These are phyloP conservation scores for Emergomyces orientalis DNA, from an alignment of 2,329 filamentous ascomycete genomes.

Conservation along the genomic window DNA sequence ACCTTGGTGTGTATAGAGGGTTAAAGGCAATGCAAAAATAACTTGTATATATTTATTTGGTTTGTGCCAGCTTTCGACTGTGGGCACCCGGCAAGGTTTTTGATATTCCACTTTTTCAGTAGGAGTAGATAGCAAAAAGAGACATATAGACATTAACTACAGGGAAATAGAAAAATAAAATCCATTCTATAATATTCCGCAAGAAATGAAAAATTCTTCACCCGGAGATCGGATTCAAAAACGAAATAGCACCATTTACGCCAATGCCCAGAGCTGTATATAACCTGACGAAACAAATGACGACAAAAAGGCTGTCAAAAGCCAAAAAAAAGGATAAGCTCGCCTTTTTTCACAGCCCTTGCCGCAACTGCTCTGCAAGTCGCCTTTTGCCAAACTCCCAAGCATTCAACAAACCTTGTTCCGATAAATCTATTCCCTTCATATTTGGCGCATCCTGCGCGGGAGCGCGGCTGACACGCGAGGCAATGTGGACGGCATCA, in stretches of 20 bases:
- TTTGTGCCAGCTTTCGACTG: not conserved
- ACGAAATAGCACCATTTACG: not conserved
- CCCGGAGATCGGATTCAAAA: not conserved
- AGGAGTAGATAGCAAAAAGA: not conserved
- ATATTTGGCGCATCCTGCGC: constrained; percentile 78
- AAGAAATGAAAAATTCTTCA: not conserved
- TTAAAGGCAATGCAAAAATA: not conserved
- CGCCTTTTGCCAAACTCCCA: constrained; percentile 91
- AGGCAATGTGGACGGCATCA: constrained; percentile 86
- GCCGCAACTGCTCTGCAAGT: constrained; percentile 80
- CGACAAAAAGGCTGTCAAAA: constrained; percentile 14
- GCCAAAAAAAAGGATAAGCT: constrained; percentile 16
- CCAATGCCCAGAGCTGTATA: not conserved
- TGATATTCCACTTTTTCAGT: not conserved
- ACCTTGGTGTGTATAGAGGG: too few species aligned
- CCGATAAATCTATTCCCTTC: constrained; percentile 88
- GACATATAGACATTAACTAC: not conserved
- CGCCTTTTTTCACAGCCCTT: constrained; percentile 52
- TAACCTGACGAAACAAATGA: not conserved
- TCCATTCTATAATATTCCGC: constrained; percentile 3
- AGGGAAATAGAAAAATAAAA: not conserved
- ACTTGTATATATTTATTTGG: not conserved
- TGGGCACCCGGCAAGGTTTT: not conserved
- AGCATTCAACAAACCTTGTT: constrained; percentile 88
- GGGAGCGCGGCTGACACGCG: constrained; percentile 84